A percentile compares a stretch with the other conserved stretches of the same genome.
Evolutionary conservation across 1,284 basidiomycete species (phyloP).

Genomic region (Apiotrichum gamsii): DNA sequence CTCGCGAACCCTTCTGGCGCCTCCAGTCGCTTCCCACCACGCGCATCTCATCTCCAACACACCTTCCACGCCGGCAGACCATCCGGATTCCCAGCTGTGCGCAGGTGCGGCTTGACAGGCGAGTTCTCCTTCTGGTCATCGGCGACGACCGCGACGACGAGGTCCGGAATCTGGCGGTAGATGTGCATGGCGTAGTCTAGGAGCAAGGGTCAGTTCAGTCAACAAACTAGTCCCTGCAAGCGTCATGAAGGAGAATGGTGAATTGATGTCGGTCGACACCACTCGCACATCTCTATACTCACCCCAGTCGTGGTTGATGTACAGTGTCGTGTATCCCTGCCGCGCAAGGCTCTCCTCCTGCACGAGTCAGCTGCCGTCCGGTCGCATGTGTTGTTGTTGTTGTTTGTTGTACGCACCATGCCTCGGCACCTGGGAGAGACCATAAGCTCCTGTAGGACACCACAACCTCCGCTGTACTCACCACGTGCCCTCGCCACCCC

Average conservation of each 20-base stretch:
- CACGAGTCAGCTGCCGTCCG: too few species aligned
- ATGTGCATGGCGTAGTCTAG: constrained; percentile 1
- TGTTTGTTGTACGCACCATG: constrained; percentile 3
- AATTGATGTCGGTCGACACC: too few species aligned
- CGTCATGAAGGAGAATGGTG: too few species aligned
- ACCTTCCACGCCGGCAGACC: constrained; percentile 7
- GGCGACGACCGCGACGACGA: not conserved
- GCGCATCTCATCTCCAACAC: too few species aligned
- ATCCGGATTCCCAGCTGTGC: not conserved
- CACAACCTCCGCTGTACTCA: not conserved
- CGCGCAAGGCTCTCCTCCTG: not conserved
- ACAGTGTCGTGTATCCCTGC: constrained; percentile 5
- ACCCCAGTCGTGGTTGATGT: constrained; percentile 3
- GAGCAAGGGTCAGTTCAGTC: not conserved
- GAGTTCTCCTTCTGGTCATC: not conserved
- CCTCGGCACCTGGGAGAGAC: constrained; percentile 1
- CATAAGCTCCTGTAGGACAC: not conserved
- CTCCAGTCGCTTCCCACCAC: too few species aligned
- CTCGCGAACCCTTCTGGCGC: not conserved
- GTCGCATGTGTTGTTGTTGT: too few species aligned
- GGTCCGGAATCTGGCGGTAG: constrained; percentile 5
- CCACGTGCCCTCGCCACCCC: constrained; percentile 5
- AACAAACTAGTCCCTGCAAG: too few species aligned
- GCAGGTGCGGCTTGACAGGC: not conserved
- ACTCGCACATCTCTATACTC: not conserved